phyloP scores from a whole-genome alignment of 176 grass and related monocot species.

The Tuctoria greenei region DNA sequence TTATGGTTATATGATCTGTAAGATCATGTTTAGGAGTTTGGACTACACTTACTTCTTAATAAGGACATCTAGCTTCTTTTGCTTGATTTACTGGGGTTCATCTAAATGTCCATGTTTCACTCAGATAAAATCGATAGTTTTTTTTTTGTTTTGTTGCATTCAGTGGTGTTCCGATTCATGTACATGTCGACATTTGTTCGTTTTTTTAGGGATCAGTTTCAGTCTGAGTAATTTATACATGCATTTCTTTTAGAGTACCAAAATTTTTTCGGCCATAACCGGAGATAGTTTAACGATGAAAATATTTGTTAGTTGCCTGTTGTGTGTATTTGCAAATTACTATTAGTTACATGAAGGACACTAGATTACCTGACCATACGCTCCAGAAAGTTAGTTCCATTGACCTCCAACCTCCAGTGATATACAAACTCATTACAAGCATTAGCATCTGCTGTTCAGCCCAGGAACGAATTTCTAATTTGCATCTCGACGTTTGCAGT shows the following conservation, averaged over 20 bases:
- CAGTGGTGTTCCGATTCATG: neutral
- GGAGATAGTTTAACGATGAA: neutral
- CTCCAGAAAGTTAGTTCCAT: neutral
- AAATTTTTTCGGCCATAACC: neutral
- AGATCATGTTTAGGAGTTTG: neutral
- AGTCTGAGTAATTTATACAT: neutral
- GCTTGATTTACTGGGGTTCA: neutral
- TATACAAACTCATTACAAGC: neutral
- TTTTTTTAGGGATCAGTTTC: no score
- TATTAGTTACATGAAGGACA: neutral
- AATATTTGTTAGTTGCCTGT: neutral
- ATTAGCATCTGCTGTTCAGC: neutral
- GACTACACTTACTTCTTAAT: neutral
- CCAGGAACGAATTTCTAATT: slow-evolving; percentile 15
- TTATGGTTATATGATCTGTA: neutral
- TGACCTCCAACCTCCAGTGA: neutral
- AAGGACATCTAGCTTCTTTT: neutral
- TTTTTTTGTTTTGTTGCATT: neutral
- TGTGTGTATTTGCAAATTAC: neutral
- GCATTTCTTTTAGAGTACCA: neutral
- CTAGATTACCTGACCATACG: neutral
- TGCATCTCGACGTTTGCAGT: slow-evolving; percentile 46
- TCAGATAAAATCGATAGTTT: neutral
- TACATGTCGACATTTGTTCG: neutral
- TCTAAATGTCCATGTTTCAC: no score